Evolutionary conservation across 2,329 filamentous ascomycete species (phyloP), one percentile per base, ranked within the genome.

Genomic region (Leptodontidium sp.): DNA sequence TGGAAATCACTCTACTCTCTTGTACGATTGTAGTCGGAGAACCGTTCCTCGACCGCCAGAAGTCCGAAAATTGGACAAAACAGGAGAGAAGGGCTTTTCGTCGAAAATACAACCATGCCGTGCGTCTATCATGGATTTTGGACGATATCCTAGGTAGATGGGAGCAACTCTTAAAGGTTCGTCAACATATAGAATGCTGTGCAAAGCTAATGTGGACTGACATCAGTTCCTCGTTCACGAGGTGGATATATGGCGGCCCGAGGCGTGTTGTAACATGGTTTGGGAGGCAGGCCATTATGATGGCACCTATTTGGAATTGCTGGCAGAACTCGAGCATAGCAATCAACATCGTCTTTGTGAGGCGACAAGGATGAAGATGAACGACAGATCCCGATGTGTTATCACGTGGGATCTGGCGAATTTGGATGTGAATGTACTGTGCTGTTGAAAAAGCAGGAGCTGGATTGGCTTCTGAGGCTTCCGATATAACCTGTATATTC

Each of bases 91-190:
- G 12, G 17, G 45, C n/a, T 32, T 63, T 63, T 45, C 24, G 61
- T 63, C 32, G 24, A 14, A 63, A 63, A 50, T 63, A 35, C 61
- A 50, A 24, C 11, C 5, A 29, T 63, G n/a, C 17, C 26, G 47
- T 63, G 14, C 15, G 26, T 52, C 1, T 24, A 35, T 21, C 15
- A 52, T 63, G 61, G 61, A 35, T 14, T 63, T 12, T 50, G 61
- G 43, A 63, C 6, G 45, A 63, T 29, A 38, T 63, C 24, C 32
- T 63, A n/a, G 24, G 61, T 63, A 14, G 15, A 63, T 63, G 43
- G 61, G 61, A 50, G 61, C 8, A 49, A 63, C 45, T 63, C 61
- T 63, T 52, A 12, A 12, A 63, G 61, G 61, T 63, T 63, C 14
- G 61, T 52, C 45, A 50, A 35, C 26, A 50, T 21, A 63, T 14